A percentile compares a stretch with the other conserved stretches of the same genome.
Conservation (phyloP, 345 rosid species). For the Crucihimalaya himalaica region DNA sequence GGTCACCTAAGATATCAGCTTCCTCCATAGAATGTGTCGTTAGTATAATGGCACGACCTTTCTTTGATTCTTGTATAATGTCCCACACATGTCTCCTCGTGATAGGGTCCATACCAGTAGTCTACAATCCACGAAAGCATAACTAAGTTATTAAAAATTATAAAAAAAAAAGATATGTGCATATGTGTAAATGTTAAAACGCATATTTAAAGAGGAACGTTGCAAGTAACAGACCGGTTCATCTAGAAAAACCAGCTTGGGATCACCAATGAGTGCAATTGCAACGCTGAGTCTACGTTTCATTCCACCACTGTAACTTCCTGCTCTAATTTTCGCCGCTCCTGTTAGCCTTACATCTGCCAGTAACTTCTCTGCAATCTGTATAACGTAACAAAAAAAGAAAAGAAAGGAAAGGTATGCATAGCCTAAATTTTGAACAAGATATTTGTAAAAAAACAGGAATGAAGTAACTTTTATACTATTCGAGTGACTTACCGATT, state of each 20-base stretch:
- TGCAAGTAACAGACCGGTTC: slow-evolving; percentile 62
- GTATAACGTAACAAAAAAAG: slow-evolving; percentile 4
- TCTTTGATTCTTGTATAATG: slow-evolving; percentile 77
- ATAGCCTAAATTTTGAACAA: neutral
- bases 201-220: neutral
- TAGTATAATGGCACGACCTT: slow-evolving; percentile 79
- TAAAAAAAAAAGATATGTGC: neutral
- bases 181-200: slow-evolving; percentile 3
- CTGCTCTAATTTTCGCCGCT: slow-evolving; percentile 67
- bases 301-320: slow-evolving; percentile 98
- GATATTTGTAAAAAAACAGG: neutral
- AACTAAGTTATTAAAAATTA: neutral
- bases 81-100: slow-evolving; percentile 97
- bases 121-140: slow-evolving; percentile 45
- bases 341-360: slow-evolving; percentile 71
- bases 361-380: slow-evolving; percentile 64
- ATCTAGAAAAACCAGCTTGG: slow-evolving; percentile 81
- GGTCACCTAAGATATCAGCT: slow-evolving; percentile 88
- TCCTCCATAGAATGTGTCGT: slow-evolving; percentile 99
- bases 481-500: slow-evolving; percentile 47
- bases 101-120: slow-evolving; percentile 95
- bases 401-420: neutral
- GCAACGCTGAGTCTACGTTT: slow-evolving; percentile 93
- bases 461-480: neutral
- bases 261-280: slow-evolving; percentile 80